Evolutionary conservation across 164 flowering plant species (phyloP), one percentile per base, ranked within the genome.

Genomic region (Umbilicus rupestris): DNA sequence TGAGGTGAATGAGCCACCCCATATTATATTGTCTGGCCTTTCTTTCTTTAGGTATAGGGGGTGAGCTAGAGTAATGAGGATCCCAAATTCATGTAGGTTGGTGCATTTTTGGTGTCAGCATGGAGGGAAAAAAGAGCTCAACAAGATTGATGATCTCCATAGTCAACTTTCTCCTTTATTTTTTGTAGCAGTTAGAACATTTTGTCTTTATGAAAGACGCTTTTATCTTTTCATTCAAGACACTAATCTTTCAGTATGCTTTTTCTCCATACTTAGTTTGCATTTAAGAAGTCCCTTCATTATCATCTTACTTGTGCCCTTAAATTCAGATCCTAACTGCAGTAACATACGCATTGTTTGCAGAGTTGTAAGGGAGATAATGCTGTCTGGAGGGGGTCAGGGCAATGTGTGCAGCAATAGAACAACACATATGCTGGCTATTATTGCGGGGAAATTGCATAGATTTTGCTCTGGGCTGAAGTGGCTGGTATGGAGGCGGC

Each of bases 381-480:
- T 72, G 77, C 64, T 67, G 44, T 63, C 76, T 35, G 47, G 42
- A 52, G 70, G 70, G 62, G 17, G 20, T 19, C 66, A 66, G 28
- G 55, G 33, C 39, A 37, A 39, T 12, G 44, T 55, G 57, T 72
- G 66, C 74, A 60, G 15, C 26, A 41, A 46, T 1, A 63, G 66
- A 39, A 26, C 69, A n/a, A 24, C 71, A 45, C 5, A 39, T 22
- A 76, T 83, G 83, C 69, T 84, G 9, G 72, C 67, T 7, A 1
- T 50, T 20, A 46, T 88, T 12, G 72, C 71, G 39, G 75, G 71
- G 69, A 84, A 79, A 49, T 66, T 88, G 68, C 71, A 78, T 28
- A 73, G 70, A 9, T 63, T 87, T 44, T 87, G 78, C 70, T 83
- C 87, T 15, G 77, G 77, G 64, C 37, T 91, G 10, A 52, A 77